These are phyloP conservation scores for Craspedostauros australis DNA, from an alignment of 108 stramenopile genomes.

Conservation along the genomic window DNA sequence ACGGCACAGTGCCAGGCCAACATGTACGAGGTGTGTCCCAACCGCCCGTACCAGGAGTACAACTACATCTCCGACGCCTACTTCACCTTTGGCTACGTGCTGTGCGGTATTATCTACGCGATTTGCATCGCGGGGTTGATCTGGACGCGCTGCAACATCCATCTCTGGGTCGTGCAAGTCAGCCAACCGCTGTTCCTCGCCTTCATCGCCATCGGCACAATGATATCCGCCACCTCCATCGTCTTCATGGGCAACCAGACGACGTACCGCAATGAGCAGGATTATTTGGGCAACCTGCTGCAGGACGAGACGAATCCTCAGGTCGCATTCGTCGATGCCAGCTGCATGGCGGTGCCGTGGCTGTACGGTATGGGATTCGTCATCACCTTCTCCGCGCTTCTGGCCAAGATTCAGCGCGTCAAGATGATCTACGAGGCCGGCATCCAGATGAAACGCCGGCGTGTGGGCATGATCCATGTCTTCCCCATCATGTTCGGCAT, in stretches of 20 bases:
- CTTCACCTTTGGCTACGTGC: constrained; percentile 1
- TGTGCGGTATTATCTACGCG: constrained; percentile 4
- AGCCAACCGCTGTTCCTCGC: constrained; percentile 24
- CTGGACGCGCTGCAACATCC: constrained; percentile 16
- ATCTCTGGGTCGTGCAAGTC: constrained; percentile 16
- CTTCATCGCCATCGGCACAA: constrained; percentile 6
- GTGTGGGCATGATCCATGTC: constrained; percentile 18
- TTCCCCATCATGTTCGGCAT: constrained; percentile 15
- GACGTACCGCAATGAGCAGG: constrained; percentile 10
- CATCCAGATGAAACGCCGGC: constrained; percentile 12
- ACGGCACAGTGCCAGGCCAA: neutral
- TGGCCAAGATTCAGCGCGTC: constrained; percentile 33
- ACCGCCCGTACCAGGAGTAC: constrained; percentile 22
- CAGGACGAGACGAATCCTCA: constrained; percentile 5
- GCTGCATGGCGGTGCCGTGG: constrained; percentile 36
- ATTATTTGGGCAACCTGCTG: neutral
- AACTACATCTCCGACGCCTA: constrained; percentile 10
- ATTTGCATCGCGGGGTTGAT: neutral
- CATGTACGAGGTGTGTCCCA: constrained; percentile 1
- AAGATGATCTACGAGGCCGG: constrained; percentile 19
- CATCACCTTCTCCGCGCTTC: constrained; percentile 16
- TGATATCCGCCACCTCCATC: constrained; percentile 12
- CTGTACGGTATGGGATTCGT: constrained; percentile 29
- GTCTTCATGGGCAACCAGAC: constrained; percentile 16
- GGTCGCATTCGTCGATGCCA: constrained; percentile 10